Evolutionary conservation across 2,329 filamentous ascomycete genomes (phyloP), one percentile per base, ranked within the genome.

Genomic region (Helotiales sp.): DNA sequence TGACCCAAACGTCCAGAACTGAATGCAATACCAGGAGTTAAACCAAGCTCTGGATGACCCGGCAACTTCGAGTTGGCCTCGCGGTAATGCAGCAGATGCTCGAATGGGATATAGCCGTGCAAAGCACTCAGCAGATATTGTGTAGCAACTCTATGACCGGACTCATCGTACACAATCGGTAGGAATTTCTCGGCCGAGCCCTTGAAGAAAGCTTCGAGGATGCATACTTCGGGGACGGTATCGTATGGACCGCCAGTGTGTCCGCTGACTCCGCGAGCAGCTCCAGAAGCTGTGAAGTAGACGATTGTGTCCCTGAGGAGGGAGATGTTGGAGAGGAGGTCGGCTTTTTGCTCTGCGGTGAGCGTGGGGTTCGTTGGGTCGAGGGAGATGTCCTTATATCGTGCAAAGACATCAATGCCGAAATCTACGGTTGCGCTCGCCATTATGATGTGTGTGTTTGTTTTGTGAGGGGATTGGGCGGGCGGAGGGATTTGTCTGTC

Each of bases 241-340:
- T 80, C 79, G 67, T 77, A 80, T 34, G 79, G 79, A 43, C 79
- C 79, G 47, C 79, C 79, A 2, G 78, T 80, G 68, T 80, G 79
- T 28, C 79, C 79, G 2, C 77, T 73, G 5, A 80, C 76, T 8
- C 79, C 79, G 2, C 78, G 75, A 30, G 79, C 79, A 6, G 79
- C 71, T 34, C 78, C 79, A 0, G 79, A 78, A 1, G 78, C 76
- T 24, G 79, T 80, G 69, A 80, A 80, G 1, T 78, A 78, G 62
- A 80, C 72, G 32, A 80, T 78, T 32, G 79, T 78, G 74, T 80
- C 79, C 63, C 79, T 71, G 69, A 80, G 77, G 61, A 80, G 63
- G 55, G 76, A 73, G 64, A 80, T 80, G 64, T 80, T 80, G 65
- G 77, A 71, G 37, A 76, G 71, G 8, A 80, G 77, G 66, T 80